Evolutionary conservation across 257 asterid genomes (phyloP).

Genomic region (Verbascum thapsus): DNA sequence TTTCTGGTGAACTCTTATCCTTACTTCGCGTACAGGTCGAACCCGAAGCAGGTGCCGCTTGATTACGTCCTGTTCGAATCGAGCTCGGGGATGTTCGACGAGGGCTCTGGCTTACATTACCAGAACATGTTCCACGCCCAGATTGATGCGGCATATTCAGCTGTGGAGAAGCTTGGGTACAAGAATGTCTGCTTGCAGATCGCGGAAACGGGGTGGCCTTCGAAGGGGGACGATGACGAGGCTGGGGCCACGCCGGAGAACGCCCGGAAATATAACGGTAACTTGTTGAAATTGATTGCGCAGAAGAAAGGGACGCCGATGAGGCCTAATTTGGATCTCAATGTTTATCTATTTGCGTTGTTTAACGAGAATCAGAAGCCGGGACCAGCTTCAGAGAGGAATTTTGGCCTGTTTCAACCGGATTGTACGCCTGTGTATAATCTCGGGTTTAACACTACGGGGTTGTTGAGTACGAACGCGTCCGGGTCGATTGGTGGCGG

Average conservation of each 20-base stretch:
- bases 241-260: slow-evolving; percentile 77
- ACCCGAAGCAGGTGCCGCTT: slow-evolving; percentile 53
- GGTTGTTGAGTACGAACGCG: slow-evolving; percentile 20
- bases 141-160: slow-evolving; percentile 77
- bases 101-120: slow-evolving; percentile 60
- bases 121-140: slow-evolving; percentile 86
- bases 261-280: slow-evolving; percentile 70
- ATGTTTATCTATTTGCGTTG: slow-evolving; percentile 70
- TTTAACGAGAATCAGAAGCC: slow-evolving; percentile 90
- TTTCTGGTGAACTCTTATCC: slow-evolving; percentile 82
- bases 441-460: slow-evolving; percentile 54
- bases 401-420: slow-evolving; percentile 85
- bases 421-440: slow-evolving; percentile 75
- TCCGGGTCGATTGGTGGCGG: slow-evolving; percentile 23
- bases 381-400: slow-evolving; percentile 88
- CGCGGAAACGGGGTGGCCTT: slow-evolving; percentile 98
- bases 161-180: slow-evolving; percentile 66
- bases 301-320: slow-evolving; percentile 79
- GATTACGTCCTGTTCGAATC: slow-evolving; percentile 69
- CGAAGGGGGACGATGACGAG: slow-evolving; percentile 87
- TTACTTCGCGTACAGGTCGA: slow-evolving; percentile 66
- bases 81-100: slow-evolving; percentile 55
- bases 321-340: slow-evolving; percentile 65
- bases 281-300: slow-evolving; percentile 55
- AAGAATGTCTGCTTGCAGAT: slow-evolving; percentile 65